phyloP scores from a whole-genome alignment of 768 basidiomycete species.

The Pisolithus albus region DNA sequence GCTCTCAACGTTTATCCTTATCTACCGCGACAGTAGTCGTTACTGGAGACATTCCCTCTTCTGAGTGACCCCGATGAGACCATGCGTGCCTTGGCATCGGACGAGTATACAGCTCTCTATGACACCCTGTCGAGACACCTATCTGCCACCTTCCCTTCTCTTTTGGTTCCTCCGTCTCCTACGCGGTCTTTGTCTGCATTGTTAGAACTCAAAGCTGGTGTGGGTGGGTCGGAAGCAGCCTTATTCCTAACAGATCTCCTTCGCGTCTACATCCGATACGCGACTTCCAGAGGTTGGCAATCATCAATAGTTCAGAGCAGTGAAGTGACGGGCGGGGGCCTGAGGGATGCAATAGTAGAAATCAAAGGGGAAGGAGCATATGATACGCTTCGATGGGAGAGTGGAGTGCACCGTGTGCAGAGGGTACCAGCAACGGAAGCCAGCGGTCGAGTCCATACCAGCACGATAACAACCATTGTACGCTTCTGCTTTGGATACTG shows the following conservation, averaged over 20 bases:
- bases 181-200: constrained; percentile 68
- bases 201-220: constrained; percentile 87
- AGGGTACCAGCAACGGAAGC: constrained; percentile 88
- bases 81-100: constrained; percentile 67
- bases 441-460: constrained; percentile 85
- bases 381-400: constrained; percentile 80
- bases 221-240: constrained; percentile 84
- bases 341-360: constrained; percentile 75
- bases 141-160: constrained; percentile 49
- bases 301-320: constrained; percentile 52
- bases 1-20: constrained; percentile 4
- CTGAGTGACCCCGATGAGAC: constrained; percentile 67
- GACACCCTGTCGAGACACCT: constrained; percentile 22
- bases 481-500: constrained; percentile 19
- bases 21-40: constrained; percentile 43
- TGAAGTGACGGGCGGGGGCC: constrained; percentile 54
- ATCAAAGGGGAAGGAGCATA: constrained; percentile 73
- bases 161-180: constrained; percentile 66
- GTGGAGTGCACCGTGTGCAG: constrained; percentile 94
- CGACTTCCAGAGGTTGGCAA: constrained; percentile 53
- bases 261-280: constrained; percentile 73
- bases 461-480: constrained; percentile 83
- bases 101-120: constrained; percentile 52
- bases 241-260: constrained; percentile 74
- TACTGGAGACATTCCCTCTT: constrained; percentile 55